These are phyloP conservation scores for Annulohypoxylon stygium DNA, from an alignment of 495 filamentous ascomycete genomes.

Conservation along the genomic window DNA sequence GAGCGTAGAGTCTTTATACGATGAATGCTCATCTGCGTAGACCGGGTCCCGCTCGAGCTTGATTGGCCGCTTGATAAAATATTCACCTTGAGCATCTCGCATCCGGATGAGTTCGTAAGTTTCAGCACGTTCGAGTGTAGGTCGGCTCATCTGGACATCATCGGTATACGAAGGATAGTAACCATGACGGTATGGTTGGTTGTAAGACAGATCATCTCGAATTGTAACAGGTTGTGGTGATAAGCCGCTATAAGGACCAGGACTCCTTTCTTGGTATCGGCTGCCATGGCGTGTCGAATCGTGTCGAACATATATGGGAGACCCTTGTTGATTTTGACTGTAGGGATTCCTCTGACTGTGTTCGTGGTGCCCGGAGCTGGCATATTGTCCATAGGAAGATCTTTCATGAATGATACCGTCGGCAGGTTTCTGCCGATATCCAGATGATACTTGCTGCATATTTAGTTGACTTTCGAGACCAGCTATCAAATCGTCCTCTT, in stretches of 20 bases:
- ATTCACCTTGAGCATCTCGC: slow-evolving; percentile 59
- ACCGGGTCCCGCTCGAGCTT: slow-evolving; percentile 47
- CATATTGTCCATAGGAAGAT: not conserved
- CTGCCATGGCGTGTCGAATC: slow-evolving; percentile 7
- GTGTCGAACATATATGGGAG: slow-evolving; percentile 16
- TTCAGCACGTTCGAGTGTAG: slow-evolving; percentile 44
- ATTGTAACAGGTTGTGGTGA: slow-evolving; percentile 28
- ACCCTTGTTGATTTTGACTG: not conserved
- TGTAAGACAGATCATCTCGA: slow-evolving; percentile 36
- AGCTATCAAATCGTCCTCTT: slow-evolving; percentile 46
- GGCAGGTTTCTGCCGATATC: not conserved
- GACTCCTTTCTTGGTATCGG: slow-evolving; percentile 24
- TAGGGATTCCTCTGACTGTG: not conserved
- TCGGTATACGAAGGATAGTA: slow-evolving; percentile 53
- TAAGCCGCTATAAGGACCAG: slow-evolving; percentile 30
- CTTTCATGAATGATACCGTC: not conserved
- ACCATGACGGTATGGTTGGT: slow-evolving; percentile 46
- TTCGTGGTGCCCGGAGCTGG: not conserved
- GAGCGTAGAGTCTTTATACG: slow-evolving; percentile 4
- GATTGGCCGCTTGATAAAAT: slow-evolving; percentile 60
- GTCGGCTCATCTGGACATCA: slow-evolving; percentile 44
- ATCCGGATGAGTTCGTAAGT: slow-evolving; percentile 62
- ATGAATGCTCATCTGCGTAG: slow-evolving; percentile 22
- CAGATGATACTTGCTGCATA: slow-evolving; percentile 34
- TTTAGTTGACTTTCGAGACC: slow-evolving; percentile 46